Base-by-base conservation (phyloP, 2,329 filamentous ascomycete genomes). In the Ophiostoma perfectum region DNA sequence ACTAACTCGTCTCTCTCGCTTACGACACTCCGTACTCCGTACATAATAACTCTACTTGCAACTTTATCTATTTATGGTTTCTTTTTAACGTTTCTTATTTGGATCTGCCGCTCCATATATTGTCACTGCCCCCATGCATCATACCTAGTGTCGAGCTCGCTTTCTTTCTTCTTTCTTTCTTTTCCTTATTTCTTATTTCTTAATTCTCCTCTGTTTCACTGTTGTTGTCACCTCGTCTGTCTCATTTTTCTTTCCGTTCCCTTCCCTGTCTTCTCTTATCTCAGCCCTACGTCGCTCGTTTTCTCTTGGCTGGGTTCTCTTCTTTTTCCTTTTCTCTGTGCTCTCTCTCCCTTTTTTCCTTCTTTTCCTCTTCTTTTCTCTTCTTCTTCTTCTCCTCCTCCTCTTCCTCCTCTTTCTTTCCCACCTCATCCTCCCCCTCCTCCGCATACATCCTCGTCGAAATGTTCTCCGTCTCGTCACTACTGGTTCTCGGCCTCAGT, bases 401-500 rank as follows among this genome's bases (percentile, higher is more conserved):
- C 18, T 27, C 5, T 7, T 12, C 36, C 52, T 42, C 7, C 55
- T n/a, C 11, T 14, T 6, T 11, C 16, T 39, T 18, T 18, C 44
- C 8, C 12, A 2, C 45, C 3, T 8, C 27, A 0, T 12, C 44
- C 12, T 44, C 45, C 38, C 11, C 14, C 39, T 36, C n/a, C 49
- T 45, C 14, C 5, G 18, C 49, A 27, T 18, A 55, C 49, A 55
- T 55, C 49, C 16, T 55, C 52, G 16, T 60, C 47, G 41, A 42
- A 39, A 65, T 49, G 64, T 6, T 55, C 4, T 66, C 62, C n/a
- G 16, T 62, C 4, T 60, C 65, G 5, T 42, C 68, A 44, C 55
- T 67, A 4, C 47, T 68, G 16, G 6, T 68, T 11, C 64, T 71
- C 41, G 68, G 67, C 27, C 67, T 71, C 70, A 7, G 62, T 38